Evolutionary conservation across 805 yeast species (phyloP).

Genomic region (Cyberlindnera nakhonratchasimensis): DNA sequence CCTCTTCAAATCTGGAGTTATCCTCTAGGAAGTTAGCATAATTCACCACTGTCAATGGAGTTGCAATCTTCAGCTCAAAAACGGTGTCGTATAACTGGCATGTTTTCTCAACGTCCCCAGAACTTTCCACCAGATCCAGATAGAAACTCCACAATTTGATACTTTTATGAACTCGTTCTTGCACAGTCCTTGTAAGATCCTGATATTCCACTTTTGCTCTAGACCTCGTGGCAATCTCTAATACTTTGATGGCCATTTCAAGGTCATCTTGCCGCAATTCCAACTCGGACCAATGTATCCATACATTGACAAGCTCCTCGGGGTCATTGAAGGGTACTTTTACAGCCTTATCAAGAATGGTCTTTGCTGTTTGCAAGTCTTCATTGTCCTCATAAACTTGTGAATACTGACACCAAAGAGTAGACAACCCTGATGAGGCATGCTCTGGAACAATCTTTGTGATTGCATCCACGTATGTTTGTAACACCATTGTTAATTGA

Average conservation of each 20-base stretch:
- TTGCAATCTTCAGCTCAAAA: conserved; percentile 59
- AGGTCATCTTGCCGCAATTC: conserved; percentile 50
- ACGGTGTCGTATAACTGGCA: conserved; percentile 49
- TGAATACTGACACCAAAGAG: conserved; percentile 73
- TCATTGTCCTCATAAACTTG: conserved; percentile 51
- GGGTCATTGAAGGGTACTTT: conserved; percentile 64
- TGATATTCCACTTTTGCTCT: conserved; percentile 36
- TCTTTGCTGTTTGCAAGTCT: conserved; percentile 57
- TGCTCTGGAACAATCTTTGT: conserved; percentile 59
- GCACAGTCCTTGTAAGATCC: conserved; percentile 48
- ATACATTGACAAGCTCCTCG: conserved; percentile 64
- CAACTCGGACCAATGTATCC: conserved; percentile 74
- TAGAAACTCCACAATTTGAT: conserved; percentile 69
- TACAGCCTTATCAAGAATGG: conserved; percentile 59
- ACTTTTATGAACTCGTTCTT: conserved; percentile 56
- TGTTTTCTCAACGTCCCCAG: conserved; percentile 39
- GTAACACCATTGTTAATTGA: conserved; percentile 41
- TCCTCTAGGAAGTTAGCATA: conserved; percentile 61
- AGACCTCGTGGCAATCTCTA: conserved; percentile 40
- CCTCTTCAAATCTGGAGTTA: conserved; percentile 42
- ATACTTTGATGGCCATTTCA: conserved; percentile 39
- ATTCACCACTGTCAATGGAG: conserved; percentile 61
- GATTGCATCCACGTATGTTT: conserved; percentile 64
- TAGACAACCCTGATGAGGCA: conserved; percentile 44
- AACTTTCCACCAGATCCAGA: conserved; percentile 63